A percentile compares a stretch with the other conserved stretches of the same genome.
These are phyloP conservation scores for Veloboletus limbatus DNA, from an alignment of 1,284 basidiomycete genomes.

Conservation along the genomic window DNA sequence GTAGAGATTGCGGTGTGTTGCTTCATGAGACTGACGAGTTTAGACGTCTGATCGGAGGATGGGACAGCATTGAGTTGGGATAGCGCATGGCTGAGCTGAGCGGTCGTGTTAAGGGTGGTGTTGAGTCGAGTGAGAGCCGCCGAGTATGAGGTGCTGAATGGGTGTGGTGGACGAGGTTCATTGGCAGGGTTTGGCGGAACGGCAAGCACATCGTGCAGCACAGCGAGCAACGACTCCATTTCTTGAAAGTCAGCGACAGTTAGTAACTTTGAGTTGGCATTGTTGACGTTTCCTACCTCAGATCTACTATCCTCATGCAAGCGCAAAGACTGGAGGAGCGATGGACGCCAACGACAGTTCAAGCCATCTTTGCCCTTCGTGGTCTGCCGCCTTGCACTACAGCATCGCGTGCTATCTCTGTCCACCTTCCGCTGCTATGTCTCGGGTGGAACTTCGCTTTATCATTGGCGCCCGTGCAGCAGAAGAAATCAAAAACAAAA, in stretches of 20 bases:
- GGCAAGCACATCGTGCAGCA: slow-evolving; percentile 27
- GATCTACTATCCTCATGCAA: background rate
- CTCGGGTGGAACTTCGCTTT: slow-evolving; percentile 23
- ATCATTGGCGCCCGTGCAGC: slow-evolving; percentile 8
- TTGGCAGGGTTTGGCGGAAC: slow-evolving; percentile 11
- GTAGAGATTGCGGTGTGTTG: slow-evolving; percentile 53
- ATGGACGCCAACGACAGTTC: slow-evolving; percentile 17
- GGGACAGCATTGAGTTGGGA: slow-evolving; percentile 47
- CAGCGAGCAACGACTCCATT: slow-evolving; percentile 29
- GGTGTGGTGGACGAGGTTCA: slow-evolving; percentile 40
- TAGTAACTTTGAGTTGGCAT: no score
- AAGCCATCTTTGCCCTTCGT: slow-evolving; percentile 6
- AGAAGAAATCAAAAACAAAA: background rate
- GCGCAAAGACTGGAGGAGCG: slow-evolving; percentile 12
- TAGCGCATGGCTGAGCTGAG: slow-evolving; percentile 52
- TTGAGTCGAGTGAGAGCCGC: slow-evolving; percentile 44
- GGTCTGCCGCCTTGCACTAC: background rate
- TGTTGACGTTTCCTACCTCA: no score
- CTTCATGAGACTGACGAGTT: slow-evolving; percentile 62
- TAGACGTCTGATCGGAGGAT: slow-evolving; percentile 51
- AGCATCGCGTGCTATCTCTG: background rate
- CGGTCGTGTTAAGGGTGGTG: slow-evolving; percentile 48
- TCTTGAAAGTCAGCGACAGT: background rate
- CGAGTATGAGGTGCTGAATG: slow-evolving; percentile 47
- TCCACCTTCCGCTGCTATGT: slow-evolving; percentile 13